Conservation (phyloP, 805 yeast genomes). For the Dipodascus geniculatus region DNA sequence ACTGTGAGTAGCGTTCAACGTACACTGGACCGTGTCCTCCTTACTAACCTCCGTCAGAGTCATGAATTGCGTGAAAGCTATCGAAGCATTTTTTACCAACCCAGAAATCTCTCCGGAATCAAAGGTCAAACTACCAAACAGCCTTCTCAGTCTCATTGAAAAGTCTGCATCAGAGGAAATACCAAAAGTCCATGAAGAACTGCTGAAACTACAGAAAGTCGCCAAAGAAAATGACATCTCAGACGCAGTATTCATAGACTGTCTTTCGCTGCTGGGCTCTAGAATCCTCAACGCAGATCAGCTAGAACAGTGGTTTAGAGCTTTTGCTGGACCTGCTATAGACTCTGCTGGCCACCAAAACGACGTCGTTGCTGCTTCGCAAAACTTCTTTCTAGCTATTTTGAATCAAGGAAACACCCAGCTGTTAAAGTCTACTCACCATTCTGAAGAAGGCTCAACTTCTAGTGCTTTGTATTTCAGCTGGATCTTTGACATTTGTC, state of each 20-base stretch:
- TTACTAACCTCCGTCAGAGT: neutral
- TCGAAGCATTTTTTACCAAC: neutral
- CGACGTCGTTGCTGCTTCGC: constrained; percentile 26
- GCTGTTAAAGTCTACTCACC: constrained; percentile 5
- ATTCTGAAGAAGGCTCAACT: constrained; percentile 10
- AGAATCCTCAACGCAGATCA: neutral
- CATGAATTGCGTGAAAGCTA: neutral
- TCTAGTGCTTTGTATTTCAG: constrained; percentile 13
- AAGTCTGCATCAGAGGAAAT: neutral
- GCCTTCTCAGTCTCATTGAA: neutral
- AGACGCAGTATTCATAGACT: neutral
- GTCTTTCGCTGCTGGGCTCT: neutral
- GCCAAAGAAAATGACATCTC: neutral
- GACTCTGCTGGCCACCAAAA: constrained; percentile 46
- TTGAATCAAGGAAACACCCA: constrained; percentile 14
- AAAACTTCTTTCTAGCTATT: constrained; percentile 22
- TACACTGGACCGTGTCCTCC: too few species aligned
- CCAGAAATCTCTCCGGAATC: neutral
- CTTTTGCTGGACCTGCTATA: constrained; percentile 27
- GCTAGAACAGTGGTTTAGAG: neutral
- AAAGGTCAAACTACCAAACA: neutral
- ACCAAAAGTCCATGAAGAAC: neutral
- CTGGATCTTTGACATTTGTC: constrained; percentile 17
- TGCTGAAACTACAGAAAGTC: neutral
- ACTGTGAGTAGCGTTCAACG: too few species aligned